Evolutionary conservation across 225 moss, liverwort and hornwort species (phyloP), one percentile per base, ranked within the genome.

Genomic region (Polytrichum formosum): DNA sequence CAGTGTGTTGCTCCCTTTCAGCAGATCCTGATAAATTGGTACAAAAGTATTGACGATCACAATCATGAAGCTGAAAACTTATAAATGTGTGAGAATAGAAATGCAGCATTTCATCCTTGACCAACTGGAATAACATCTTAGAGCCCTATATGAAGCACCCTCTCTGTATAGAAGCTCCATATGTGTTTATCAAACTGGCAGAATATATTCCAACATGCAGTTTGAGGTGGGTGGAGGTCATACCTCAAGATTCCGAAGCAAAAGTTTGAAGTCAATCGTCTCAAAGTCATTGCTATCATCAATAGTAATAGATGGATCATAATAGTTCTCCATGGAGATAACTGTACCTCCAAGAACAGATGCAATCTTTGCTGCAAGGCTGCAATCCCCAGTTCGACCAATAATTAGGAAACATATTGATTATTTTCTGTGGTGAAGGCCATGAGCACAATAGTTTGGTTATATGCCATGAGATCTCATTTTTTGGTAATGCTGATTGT

Each of bases 241-340:
- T 69, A 92, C 92, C 88, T 92, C 82, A 72, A 92, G 70, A 70
- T 92, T 92, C 69, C 81, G 86, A 71, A 90, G 79, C 69, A 92
- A 75, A 17, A 84, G 76, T 58, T 73, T 27, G 69, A 92, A 92
- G 71, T 92, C 88, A 56, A 92, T 88, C 64, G 84, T 74, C 55
- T 92, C 88, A 56, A 88, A 88, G 74, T 86, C 86, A 75, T 84
- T 92, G 77, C 86, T 88, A 68, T 92, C 92, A 70, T 92, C 92
- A 58, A 79, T 83, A 29, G 86, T 82, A 28, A 86, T 77, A 31
- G 84, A 79, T 20, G 90, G 90, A 83, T 88, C 90, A 74, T 88
- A 78, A 72, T 92, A 92, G 67, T 88, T 90, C 66, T 87, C 92
- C 92, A 92, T 92, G 23, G 86, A 61, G 62, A 92, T 82, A 72